Percentiles rank a stretch among this genome's conserved stretches.
phyloP scores from a whole-genome alignment of 2,329 filamentous ascomycete species.

The Colletotrichum plurivorum region DNA sequence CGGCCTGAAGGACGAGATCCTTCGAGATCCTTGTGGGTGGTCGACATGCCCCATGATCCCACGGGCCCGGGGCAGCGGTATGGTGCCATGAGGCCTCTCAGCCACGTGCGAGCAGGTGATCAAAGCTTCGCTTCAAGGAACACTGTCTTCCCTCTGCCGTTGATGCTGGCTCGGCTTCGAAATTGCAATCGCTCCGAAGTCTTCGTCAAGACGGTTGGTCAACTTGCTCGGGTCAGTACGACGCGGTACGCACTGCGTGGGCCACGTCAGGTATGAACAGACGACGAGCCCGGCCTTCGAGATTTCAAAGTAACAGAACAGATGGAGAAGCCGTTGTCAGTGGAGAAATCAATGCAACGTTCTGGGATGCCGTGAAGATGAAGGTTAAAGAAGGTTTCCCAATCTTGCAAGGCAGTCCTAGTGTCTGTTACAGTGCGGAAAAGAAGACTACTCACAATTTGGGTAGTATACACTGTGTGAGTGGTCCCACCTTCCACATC shows the following conservation, averaged over 20 bases:
- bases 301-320: background rate
- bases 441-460: background rate
- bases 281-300: no score
- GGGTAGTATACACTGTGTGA: background rate
- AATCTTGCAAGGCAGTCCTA: background rate
- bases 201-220: no score
- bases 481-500: slow-evolving; percentile 16
- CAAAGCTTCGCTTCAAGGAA: background rate
- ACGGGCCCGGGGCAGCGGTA: background rate
- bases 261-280: no score
- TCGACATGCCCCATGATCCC: slow-evolving; percentile 2
- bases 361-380: background rate
- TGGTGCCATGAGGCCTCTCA: background rate
- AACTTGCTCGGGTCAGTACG: no score
- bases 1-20: slow-evolving; percentile 1
- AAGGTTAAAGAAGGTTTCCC: background rate
- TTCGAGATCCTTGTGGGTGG: background rate
- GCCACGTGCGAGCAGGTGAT: background rate
- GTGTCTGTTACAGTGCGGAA: background rate
- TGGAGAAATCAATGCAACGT: background rate
- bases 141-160: no score
- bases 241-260: no score
- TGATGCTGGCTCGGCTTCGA: no score
- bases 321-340: background rate
- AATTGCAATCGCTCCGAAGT: no score